Evolutionary conservation across 2,329 filamentous ascomycete species (phyloP), one percentile per base, ranked within the genome.

Genomic region (Sporothrix protearum): DNA sequence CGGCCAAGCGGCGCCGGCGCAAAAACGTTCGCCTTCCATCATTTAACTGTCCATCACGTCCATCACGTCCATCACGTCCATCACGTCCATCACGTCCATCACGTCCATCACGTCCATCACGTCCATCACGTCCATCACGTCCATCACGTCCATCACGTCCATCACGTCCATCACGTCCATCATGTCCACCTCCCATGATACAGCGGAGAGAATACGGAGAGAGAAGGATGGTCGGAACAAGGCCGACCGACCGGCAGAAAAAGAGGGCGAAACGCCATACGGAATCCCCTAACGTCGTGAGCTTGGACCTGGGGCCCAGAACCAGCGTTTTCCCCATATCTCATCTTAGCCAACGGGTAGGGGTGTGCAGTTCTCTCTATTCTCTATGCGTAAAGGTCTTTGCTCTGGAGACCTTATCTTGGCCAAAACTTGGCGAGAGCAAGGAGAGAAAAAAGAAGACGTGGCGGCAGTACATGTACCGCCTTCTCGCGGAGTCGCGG

Each of bases 1-100:
- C 51, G 67, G 67, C 67, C 59, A 69, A 69, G 33, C 67, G 51
- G 67, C 67, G 67, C n/a, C 51, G 63, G 42, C 49, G 49, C 49
- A 22, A 53, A 53, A 53, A 22, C 22, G 49, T 53, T 25, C 49
- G 28, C 10, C n/a, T 3, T 53, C 49, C 49, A 53, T 22, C 6
- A n/a, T 25, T 2, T 6, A 39, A 42, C 14, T 47, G 14, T 47
- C 42, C 14, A 47, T 14, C 14, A 47, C 22, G n/a, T 53, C 22
- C 49, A 53, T 22, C n/a, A n/a, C n/a, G n/a, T n/a, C n/a, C n/a
- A n/a, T n/a, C n/a, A n/a, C n/a, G n/a, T 53, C 49, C 49, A 53
- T 22, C 6, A n/a, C 9, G 14, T 47, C 42, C 14, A 47, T 14
- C 14, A 47, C 22, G n/a, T 53, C 22, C 49, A 53, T 22, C n/a